These are phyloP conservation scores for Cenococcum geophilum DNA, from an alignment of 495 filamentous ascomycete genomes.

Conservation along the genomic window DNA sequence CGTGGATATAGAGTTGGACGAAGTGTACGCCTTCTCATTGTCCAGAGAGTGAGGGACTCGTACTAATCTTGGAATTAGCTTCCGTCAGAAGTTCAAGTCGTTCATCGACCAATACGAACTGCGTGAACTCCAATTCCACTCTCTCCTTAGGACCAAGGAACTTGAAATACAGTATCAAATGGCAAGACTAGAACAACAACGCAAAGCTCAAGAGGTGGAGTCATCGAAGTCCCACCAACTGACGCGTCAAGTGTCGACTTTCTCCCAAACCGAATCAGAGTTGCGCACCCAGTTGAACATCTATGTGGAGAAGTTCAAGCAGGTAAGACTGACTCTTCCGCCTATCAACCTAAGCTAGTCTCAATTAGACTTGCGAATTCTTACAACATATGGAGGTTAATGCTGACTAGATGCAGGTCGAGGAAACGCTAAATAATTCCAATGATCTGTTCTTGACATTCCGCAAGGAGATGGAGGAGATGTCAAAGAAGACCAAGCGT, in stretches of 20 bases:
- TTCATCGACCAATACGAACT: slow-evolving; percentile 94
- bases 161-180: slow-evolving; percentile 90
- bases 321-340: slow-evolving; percentile 56
- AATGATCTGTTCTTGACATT: slow-evolving; percentile 98
- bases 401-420: slow-evolving; percentile 59
- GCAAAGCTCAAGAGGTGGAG: slow-evolving; percentile 79
- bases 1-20: slow-evolving; percentile 75
- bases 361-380: not conserved
- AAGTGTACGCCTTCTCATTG: slow-evolving; percentile 56
- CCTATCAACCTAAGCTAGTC: slow-evolving; percentile 12
- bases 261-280: slow-evolving; percentile 92
- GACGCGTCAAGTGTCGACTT: slow-evolving; percentile 86
- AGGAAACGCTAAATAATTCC: slow-evolving; percentile 97
- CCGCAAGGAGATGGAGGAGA: slow-evolving; percentile 99
- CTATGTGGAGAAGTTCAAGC: slow-evolving; percentile 99
- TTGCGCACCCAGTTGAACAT: slow-evolving; percentile 93
- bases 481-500: slow-evolving; percentile 98
- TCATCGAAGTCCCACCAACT: slow-evolving; percentile 69
- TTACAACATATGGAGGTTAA: slow-evolving; percentile 24
- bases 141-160: slow-evolving; percentile 85
- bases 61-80: slow-evolving; percentile 44
- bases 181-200: slow-evolving; percentile 79
- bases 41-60: not conserved
- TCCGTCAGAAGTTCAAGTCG: slow-evolving; percentile 84
- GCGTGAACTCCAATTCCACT: slow-evolving; percentile 84